phyloP scores from a whole-genome alignment of 257 asterid genomes.

The Solanum ossicruentum region DNA sequence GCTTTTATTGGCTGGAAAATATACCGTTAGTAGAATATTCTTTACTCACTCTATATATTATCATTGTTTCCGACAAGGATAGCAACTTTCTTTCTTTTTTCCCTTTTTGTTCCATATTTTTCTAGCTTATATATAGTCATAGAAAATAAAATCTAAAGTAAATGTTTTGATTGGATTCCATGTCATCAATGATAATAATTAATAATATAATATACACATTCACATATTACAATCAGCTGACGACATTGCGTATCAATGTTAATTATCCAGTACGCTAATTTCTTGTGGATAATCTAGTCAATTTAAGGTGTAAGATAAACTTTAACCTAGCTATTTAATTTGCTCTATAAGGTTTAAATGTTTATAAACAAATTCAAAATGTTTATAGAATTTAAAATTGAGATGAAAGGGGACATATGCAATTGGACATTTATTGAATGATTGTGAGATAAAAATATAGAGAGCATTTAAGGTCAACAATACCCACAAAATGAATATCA shows the following conservation, averaged over 20 bases:
- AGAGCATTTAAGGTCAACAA: background rate
- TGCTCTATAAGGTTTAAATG: too few relatives aligned
- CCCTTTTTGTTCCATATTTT: background rate
- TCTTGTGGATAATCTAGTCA: background rate
- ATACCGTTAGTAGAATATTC: background rate
- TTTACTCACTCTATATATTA: background rate
- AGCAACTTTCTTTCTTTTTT: background rate
- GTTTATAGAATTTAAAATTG: too few relatives aligned
- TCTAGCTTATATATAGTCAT: background rate
- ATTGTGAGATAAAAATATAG: background rate
- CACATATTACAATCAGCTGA: background rate
- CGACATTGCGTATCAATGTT: background rate
- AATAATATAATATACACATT: background rate
- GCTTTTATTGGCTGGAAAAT: background rate
- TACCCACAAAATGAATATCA: background rate
- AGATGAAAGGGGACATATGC: background rate
- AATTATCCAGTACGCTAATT: background rate
- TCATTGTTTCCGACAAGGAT: background rate
- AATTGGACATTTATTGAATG: background rate
- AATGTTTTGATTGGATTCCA: background rate
- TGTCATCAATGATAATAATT: background rate
- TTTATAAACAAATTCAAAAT: too few relatives aligned
- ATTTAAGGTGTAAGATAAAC: background rate
- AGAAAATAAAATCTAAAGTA: background rate
- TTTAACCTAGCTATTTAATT: background rate